phyloP scores from a whole-genome alignment of 257 asterid genomes.

The Scutellaria minor region DNA sequence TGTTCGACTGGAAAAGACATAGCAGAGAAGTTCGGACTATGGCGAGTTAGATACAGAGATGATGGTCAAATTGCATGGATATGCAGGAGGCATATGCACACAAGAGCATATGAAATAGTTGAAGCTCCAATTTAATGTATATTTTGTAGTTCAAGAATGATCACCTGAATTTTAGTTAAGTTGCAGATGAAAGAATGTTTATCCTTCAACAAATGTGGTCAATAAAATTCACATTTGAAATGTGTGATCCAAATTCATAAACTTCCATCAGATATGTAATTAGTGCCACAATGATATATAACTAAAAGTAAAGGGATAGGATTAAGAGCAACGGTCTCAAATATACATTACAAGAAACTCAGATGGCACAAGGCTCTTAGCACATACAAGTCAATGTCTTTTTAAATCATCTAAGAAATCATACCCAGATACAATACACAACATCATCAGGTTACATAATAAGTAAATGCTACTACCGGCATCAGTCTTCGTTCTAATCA shows the following conservation, averaged over 20 bases:
- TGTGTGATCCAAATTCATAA: background rate
- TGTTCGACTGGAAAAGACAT: conserved; percentile 78
- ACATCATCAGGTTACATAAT: conserved; percentile 42
- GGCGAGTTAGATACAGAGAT: conserved; percentile 75
- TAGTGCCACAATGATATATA: background rate
- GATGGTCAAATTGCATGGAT: conserved; percentile 87
- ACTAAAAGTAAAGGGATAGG: conserved; percentile 25
- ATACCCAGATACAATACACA: conserved; percentile 40
- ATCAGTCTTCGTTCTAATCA: conserved; percentile 53
- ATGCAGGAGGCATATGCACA: conserved; percentile 76
- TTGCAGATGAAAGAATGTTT: background rate
- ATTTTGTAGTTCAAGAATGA: background rate
- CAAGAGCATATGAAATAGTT: conserved; percentile 63
- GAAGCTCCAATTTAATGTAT: conserved; percentile 66
- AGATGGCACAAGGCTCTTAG: conserved; percentile 38
- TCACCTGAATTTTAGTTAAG: background rate
- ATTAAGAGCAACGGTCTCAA: conserved; percentile 35
- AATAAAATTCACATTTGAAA: background rate
- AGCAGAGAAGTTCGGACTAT: conserved; percentile 79
- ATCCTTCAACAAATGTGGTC: conserved; percentile 1
- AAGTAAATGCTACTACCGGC: conserved; percentile 41
- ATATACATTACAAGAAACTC: conserved; percentile 41
- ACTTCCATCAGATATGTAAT: conserved; percentile 12
- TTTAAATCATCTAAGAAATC: conserved; percentile 38
- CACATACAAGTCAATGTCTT: conserved; percentile 44